Evolutionary conservation across 2,329 filamentous ascomycete species (phyloP).

Genomic region (Eurotiales sp.): DNA sequence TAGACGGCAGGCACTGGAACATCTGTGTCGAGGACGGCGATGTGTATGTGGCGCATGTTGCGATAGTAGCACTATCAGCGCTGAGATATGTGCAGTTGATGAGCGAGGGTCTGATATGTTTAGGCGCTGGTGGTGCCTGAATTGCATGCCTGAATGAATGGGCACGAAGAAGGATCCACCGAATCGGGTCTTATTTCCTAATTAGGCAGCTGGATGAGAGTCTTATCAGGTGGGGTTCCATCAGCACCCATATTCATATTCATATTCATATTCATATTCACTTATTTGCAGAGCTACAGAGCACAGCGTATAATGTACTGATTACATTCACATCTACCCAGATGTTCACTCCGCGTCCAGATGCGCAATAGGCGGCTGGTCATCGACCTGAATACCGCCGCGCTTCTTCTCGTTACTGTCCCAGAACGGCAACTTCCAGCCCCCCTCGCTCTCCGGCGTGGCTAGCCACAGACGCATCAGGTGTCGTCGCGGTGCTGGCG

Average conservation of each 20-base stretch:
- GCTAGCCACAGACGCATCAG: conserved; percentile 81
- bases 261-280: too few relatives aligned
- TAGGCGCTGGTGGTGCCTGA: too few relatives aligned
- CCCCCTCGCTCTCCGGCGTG: conserved; percentile 75
- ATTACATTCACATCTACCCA: too few relatives aligned
- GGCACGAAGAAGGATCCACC: neutral
- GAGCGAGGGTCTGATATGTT: too few relatives aligned
- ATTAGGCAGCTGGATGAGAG: conserved; percentile 3
- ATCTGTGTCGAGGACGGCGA: conserved; percentile 36
- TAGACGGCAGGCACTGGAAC: conserved; percentile 31
- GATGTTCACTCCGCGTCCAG: conserved; percentile 66
- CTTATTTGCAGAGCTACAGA: too few relatives aligned
- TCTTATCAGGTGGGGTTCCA: conserved; percentile 7
- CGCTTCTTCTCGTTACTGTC: conserved; percentile 82
- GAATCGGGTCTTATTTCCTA: conserved; percentile 13
- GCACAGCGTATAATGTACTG: too few relatives aligned
- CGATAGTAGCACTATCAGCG: too few relatives aligned
- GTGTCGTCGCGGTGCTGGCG: conserved; percentile 68
- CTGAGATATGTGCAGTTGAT: too few relatives aligned
- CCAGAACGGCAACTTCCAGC: conserved; percentile 79
- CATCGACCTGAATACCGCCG: conserved; percentile 82
- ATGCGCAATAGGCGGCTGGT: conserved; percentile 69
- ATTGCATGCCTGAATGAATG: too few relatives aligned
- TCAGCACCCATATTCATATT: neutral
- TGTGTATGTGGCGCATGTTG: conserved; percentile 24